These are phyloP conservation scores for Cucumis variabilis DNA, from an alignment of 331 rosid genomes.

Conservation along the genomic window DNA sequence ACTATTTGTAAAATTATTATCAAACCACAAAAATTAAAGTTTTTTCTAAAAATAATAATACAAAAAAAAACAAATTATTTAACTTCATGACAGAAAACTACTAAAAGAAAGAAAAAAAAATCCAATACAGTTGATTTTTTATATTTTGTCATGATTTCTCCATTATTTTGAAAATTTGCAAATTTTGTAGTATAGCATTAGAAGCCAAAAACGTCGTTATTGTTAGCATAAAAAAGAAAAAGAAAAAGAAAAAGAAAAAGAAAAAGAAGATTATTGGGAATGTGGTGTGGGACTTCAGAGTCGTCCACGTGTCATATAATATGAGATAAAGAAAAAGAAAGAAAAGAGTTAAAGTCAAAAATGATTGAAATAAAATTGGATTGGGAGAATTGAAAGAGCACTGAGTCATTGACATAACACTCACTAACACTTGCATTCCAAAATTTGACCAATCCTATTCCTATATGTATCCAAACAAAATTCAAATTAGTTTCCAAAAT, in stretches of 20 bases:
- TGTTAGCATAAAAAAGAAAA: not conserved
- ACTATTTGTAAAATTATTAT: too few relatives aligned
- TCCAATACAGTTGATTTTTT: too few relatives aligned
- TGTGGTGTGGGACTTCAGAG: not conserved
- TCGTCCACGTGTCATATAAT: not conserved
- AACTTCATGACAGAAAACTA: too few relatives aligned
- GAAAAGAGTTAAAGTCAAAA: too few relatives aligned
- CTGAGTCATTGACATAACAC: not conserved
- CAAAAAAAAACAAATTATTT: too few relatives aligned
- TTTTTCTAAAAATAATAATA: too few relatives aligned
- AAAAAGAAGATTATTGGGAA: not conserved
- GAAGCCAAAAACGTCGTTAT: not conserved
- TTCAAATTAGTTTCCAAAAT: not conserved
- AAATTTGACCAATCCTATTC: not conserved
- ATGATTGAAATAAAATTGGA: not conserved
- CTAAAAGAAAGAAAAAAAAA: too few relatives aligned
- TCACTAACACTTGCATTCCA: not conserved
- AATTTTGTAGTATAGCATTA: not conserved
- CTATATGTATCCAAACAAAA: not conserved
- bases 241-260: not conserved
- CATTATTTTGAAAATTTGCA: too few relatives aligned
- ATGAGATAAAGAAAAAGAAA: not conserved
- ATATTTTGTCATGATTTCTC: too few relatives aligned
- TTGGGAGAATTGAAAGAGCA: not conserved
- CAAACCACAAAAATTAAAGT: too few relatives aligned